Conservation (phyloP, 2,329 filamentous ascomycete species). For the Knufia petricola region DNA sequence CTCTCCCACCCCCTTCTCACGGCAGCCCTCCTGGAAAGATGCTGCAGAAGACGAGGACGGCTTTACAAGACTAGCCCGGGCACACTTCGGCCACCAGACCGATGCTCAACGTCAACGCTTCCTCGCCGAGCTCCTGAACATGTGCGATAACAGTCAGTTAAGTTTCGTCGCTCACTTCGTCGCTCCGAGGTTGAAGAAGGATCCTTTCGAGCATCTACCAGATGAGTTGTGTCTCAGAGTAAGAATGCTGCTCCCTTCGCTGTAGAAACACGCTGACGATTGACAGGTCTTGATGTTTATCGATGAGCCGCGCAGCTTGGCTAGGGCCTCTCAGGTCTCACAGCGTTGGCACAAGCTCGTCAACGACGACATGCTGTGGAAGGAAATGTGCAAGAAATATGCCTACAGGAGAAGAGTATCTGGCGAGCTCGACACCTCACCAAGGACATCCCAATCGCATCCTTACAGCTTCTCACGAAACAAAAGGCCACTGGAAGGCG, state of each 20-base stretch:
- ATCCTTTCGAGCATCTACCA: slow-evolving; percentile 84
- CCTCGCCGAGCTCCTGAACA: slow-evolving; percentile 77
- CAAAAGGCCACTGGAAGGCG: slow-evolving; percentile 20
- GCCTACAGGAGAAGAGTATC: slow-evolving; percentile 56
- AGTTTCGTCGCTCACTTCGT: slow-evolving; percentile 97
- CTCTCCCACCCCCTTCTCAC: slow-evolving; percentile 54
- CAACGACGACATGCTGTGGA: slow-evolving; percentile 97
- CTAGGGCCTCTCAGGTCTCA: slow-evolving; percentile 91
- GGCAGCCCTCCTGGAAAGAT: slow-evolving; percentile 42
- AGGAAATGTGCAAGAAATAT: slow-evolving; percentile 91
- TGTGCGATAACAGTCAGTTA: slow-evolving; percentile 89
- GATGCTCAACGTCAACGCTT: slow-evolving; percentile 68
- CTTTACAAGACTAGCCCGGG: slow-evolving; percentile 67
- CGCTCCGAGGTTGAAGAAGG: slow-evolving; percentile 86
- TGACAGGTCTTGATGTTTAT: slow-evolving; percentile 84
- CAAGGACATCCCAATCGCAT: background rate
- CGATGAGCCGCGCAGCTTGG: slow-evolving; percentile 89
- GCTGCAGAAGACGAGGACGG: slow-evolving; percentile 63
- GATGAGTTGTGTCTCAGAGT: slow-evolving; percentile 87
- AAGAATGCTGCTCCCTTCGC: slow-evolving; percentile 30
- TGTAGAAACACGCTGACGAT: slow-evolving; percentile 2
- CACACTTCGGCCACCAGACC: slow-evolving; percentile 69
- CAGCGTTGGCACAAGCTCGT: slow-evolving; percentile 85
- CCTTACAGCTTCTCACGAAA: slow-evolving; percentile 7
- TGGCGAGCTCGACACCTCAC: slow-evolving; percentile 32